A percentile compares a stretch with the other conserved stretches of the same genome.
Evolutionary conservation across 208 protist genomes (phyloP).

Genomic region (Vickermania ingenoplastis): DNA sequence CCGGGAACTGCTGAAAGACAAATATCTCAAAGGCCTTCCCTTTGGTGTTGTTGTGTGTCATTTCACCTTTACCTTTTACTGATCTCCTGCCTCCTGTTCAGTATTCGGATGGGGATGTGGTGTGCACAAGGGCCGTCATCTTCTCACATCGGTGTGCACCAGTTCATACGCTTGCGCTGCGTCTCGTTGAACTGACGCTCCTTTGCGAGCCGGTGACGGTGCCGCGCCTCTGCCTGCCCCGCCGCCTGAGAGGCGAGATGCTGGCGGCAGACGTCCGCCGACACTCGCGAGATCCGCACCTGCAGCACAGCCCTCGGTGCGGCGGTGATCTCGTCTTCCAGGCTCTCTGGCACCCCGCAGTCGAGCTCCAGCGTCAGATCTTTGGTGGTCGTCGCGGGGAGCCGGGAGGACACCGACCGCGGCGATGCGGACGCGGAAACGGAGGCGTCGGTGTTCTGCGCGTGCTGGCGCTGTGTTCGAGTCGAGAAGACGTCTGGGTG

Average conservation of each 20-base stretch:
- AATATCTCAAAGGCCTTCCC: no score
- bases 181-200: neutral
- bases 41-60: no score
- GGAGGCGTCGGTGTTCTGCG: no score
- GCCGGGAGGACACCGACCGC: neutral
- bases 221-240: neutral
- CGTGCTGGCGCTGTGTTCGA: neutral
- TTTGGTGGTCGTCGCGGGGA: neutral
- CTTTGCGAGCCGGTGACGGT: neutral
- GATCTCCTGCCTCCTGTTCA: no score
- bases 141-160: neutral
- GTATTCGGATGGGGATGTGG: no score
- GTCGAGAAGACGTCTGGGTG: conserved; percentile 33
- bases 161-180: neutral
- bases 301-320: conserved; percentile 15
- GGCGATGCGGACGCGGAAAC: no score
- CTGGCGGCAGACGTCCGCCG: conserved; percentile 21
- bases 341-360: conserved; percentile 2
- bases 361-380: conserved; percentile 20
- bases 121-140: no score
- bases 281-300: conserved; percentile 35
- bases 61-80: no score
- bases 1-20: no score
- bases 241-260: conserved; percentile 16
- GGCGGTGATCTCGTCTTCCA: no score